Evolutionary conservation across 345 rosid genomes (phyloP), one percentile per base, ranked within the genome.

Genomic region (Sonneratia alba): DNA sequence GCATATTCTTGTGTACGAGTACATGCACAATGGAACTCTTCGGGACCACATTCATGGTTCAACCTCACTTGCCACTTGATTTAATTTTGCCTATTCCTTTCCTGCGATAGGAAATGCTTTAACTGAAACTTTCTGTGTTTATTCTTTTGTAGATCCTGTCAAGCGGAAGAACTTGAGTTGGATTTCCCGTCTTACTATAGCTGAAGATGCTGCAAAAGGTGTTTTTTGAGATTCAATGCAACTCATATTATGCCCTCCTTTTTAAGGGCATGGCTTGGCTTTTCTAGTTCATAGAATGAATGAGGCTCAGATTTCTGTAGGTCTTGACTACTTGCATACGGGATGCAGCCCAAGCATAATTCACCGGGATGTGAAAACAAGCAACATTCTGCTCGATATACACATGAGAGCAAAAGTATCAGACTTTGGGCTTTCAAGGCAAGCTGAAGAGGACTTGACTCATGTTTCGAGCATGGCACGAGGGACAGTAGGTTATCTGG

Each of bases 181-280:
- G 98, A 76, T 78, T 43, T 61, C 86, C 74, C 91, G 99, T 74
- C 87, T 96, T 69, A 85, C 74, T 72, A 82, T 91, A 79, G 97
- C 99, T 43, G 87, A 85, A 69, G 99, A 96, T 69, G 92, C 99
- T 70, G 98, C 98, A 24, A 96, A 88, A 92, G 99, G 99, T 92
- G 13, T 62, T 9, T 27, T 62, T 32, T 11, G 38, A 15, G 7
- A 62, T 80, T 68, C 67, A 37, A 62, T 73, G 36, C 22, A 36
- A 27, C 48, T 37, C 48, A 22, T 43, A 15, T 45, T 68, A 37
- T 37, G 7, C 36, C 32, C 6, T 53, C 19, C 2, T 36, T 16
- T 38, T 22, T 18, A 27, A 43, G 57, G 43, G 14, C 42, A 27
- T n/a, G 14, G 16, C 7, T 36, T 34, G 64, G 11, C 11, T 47